Conservation (phyloP, 495 filamentous ascomycete genomes). For the Thozetella sp. region DNA sequence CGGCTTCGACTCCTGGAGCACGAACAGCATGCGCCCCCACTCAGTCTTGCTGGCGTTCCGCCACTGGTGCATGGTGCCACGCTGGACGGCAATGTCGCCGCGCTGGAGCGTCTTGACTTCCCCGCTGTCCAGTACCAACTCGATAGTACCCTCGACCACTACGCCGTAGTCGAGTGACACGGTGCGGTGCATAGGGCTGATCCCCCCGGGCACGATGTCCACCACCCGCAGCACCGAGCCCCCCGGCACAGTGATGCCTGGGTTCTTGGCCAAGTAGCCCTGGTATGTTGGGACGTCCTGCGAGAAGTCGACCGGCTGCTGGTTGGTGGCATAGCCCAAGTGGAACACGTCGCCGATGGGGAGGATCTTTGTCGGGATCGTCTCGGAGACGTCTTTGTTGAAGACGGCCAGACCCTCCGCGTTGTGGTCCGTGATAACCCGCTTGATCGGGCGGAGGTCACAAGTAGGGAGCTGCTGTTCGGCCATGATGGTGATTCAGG, state of each 20-base stretch:
- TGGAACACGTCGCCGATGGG: slow-evolving; percentile 39
- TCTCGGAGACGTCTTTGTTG: slow-evolving; percentile 34
- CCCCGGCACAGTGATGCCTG: slow-evolving; percentile 29
- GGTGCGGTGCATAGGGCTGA: slow-evolving; percentile 60
- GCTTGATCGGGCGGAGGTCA: slow-evolving; percentile 34
- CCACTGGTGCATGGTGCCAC: slow-evolving; percentile 64
- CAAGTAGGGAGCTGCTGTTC: neutral
- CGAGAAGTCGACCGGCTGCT: slow-evolving; percentile 24
- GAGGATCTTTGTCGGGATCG: slow-evolving; percentile 29
- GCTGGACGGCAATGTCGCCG: slow-evolving; percentile 58
- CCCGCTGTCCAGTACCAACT: slow-evolving; percentile 55
- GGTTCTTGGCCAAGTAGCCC: slow-evolving; percentile 29
- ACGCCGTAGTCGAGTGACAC: slow-evolving; percentile 68
- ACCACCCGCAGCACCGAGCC: slow-evolving; percentile 52
- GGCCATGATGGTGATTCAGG: neutral
- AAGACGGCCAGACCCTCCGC: slow-evolving; percentile 42
- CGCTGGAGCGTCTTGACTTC: slow-evolving; percentile 48
- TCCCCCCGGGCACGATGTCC: slow-evolving; percentile 46
- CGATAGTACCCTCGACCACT: slow-evolving; percentile 62
- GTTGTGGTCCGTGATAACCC: slow-evolving; percentile 44
- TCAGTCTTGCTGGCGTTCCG: slow-evolving; percentile 50
- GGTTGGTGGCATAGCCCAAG: slow-evolving; percentile 35
- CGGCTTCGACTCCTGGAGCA: slow-evolving; percentile 45
- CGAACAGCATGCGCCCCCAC: slow-evolving; percentile 56
- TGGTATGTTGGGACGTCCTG: slow-evolving; percentile 36